Evolutionary conservation across 2,329 filamentous ascomycete genomes (phyloP).

Genomic region (Cercospora berteroae): DNA sequence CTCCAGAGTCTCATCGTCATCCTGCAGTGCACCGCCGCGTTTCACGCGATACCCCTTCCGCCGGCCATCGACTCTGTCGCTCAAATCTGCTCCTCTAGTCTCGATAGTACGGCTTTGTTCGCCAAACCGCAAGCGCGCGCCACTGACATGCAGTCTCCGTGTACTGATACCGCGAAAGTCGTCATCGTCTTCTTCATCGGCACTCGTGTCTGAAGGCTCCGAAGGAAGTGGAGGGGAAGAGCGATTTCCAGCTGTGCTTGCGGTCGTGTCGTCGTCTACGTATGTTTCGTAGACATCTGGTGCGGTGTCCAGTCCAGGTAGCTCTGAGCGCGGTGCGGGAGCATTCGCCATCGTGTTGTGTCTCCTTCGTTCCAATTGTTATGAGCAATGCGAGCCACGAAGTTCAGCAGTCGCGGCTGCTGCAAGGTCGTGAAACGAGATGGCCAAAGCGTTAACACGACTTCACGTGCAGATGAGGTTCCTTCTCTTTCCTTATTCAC

Average conservation of each 20-base stretch:
- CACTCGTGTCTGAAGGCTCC: slow-evolving; percentile 25
- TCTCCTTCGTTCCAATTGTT: neutral
- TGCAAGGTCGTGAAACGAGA: neutral
- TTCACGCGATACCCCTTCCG: slow-evolving; percentile 73
- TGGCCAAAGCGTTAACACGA: neutral
- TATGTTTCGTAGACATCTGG: slow-evolving; percentile 98
- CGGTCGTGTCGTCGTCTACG: slow-evolving; percentile 39
- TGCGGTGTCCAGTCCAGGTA: slow-evolving; percentile 62
- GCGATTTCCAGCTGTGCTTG: slow-evolving; percentile 19
- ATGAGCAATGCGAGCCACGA: neutral
- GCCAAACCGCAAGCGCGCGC: slow-evolving; percentile 77
- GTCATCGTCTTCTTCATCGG: slow-evolving; percentile 55
- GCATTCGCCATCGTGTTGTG: slow-evolving; percentile 17
- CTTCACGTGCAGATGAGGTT: neutral
- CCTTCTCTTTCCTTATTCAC: neutral
- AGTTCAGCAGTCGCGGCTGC: neutral
- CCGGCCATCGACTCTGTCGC: slow-evolving; percentile 79
- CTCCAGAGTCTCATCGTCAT: slow-evolving; percentile 74
- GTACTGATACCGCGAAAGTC: slow-evolving; percentile 64
- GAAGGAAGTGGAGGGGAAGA: slow-evolving; percentile 21
- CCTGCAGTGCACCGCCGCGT: slow-evolving; percentile 66
- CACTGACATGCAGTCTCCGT: slow-evolving; percentile 70
- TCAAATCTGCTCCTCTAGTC: slow-evolving; percentile 78
- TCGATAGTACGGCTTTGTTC: slow-evolving; percentile 65
- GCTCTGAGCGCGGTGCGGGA: slow-evolving; percentile 19